Base-by-base conservation (phyloP, 208 protist species). In the Leishmania tropica region DNA sequence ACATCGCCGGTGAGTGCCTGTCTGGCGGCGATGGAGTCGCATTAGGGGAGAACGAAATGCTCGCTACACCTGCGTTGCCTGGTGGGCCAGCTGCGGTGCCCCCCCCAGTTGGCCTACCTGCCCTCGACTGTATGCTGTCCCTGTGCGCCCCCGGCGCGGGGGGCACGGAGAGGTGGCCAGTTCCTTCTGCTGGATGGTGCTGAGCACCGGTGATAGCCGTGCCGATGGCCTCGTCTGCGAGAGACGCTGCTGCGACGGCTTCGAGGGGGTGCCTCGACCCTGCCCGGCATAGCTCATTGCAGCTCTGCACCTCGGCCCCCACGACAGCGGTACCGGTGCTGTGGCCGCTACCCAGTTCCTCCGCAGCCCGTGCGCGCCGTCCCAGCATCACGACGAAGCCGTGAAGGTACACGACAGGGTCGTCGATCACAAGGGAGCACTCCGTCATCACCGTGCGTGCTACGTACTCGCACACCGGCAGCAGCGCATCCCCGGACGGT, bases 391-490 rank as follows among this genome's bases (percentile, higher is more conserved):
- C 82, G 6, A 85, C 82, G 45, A 85, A 85, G 60, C 82, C 58
- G 73, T 85, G 82, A 47, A 81, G 6, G 64, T 85, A 85, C 40
- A 85, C 64, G 15, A 85, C 77, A 2, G 82, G 82, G 82, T 85
- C 82, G 72, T 81, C 82, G 37, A 85, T 56, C 5, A 85, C n/a
- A 68, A 85, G 60, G 1, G 82, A 85, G 62, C 62, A 81, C 62
- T 85, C 82, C 40, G 82, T 85, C 40, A 85, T 85, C n/a, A 35
- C 72, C 5, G 77, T 85, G n/a, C 82, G 82, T 75, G 60, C 28
- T 64, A 85, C 82, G 65, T 75, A 85, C 77, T 85, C 82, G 77
- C 82, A 85, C 64, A 81, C 77, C 1, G 82, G 82, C 82, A 85
- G 17, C 19, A 81, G 37, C 8, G 77, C 78, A 60, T 85, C 77